Evolutionary conservation across 2,329 filamentous ascomycete genomes (phyloP).

Genomic region (Aspergillus sp.): DNA sequence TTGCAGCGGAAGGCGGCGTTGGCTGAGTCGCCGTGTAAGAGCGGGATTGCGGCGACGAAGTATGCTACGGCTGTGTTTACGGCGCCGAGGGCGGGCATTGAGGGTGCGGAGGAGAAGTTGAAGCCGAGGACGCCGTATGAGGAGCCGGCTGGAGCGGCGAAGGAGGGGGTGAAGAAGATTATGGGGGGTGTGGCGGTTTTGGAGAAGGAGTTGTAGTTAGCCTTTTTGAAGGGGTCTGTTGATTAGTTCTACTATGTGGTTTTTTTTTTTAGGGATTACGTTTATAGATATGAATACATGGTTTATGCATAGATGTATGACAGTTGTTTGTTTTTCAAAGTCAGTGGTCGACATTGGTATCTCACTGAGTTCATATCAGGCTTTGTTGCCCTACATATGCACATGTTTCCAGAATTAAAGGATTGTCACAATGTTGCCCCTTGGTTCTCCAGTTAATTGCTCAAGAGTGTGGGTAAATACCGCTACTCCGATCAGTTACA

Average conservation of each 20-base stretch:
- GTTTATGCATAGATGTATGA: too few relatives aligned
- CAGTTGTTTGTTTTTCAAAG: too few relatives aligned
- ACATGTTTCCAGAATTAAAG: too few relatives aligned
- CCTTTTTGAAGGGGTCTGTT: too few relatives aligned
- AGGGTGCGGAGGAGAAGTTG: slow-evolving; percentile 58
- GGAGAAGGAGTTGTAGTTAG: not conserved
- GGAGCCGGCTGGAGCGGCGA: slow-evolving; percentile 43
- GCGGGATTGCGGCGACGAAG: slow-evolving; percentile 67
- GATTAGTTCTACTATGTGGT: too few relatives aligned
- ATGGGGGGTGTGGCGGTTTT: slow-evolving; percentile 28
- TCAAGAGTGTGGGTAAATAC: not conserved
- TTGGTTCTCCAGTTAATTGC: too few relatives aligned
- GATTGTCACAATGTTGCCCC: too few relatives aligned
- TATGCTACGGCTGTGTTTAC: slow-evolving; percentile 64
- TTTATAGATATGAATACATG: too few relatives aligned
- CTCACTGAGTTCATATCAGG: too few relatives aligned
- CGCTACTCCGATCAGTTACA: not conserved
- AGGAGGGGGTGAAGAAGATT: slow-evolving; percentile 41
- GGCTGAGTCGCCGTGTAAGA: slow-evolving; percentile 65
- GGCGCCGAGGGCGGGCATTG: slow-evolving; percentile 59
- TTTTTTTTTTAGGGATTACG: too few relatives aligned
- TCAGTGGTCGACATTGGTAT: too few relatives aligned
- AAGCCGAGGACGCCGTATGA: slow-evolving; percentile 63
- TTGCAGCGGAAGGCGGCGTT: slow-evolving; percentile 63
- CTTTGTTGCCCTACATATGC: too few relatives aligned